These are phyloP conservation scores for Biscogniauxia marginata DNA, from an alignment of 2,329 filamentous ascomycete genomes.

Conservation along the genomic window DNA sequence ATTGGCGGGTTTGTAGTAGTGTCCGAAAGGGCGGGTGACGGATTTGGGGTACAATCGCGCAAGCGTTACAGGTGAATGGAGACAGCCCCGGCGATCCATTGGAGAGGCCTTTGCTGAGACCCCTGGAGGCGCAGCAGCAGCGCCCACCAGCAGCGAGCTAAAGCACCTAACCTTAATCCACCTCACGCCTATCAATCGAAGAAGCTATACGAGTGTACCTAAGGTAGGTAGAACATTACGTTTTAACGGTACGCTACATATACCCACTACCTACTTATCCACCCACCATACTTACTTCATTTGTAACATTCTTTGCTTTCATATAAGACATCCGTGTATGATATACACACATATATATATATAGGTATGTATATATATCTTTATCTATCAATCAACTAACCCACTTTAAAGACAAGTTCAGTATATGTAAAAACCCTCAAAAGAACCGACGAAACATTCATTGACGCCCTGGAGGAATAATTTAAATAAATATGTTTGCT, in stretches of 20 bases:
- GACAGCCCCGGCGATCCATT: background rate
- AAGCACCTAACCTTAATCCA: too few relatives aligned
- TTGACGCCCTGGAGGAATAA: background rate
- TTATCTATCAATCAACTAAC: background rate
- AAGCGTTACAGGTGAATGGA: background rate
- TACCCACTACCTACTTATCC: too few relatives aligned
- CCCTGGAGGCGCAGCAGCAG: background rate
- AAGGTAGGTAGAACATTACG: too few relatives aligned
- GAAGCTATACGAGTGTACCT: too few relatives aligned
- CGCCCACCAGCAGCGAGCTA: background rate
- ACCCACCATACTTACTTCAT: too few relatives aligned
- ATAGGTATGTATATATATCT: background rate
- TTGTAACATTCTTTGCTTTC: too few relatives aligned
- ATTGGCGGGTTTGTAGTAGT: background rate
- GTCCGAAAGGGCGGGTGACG: background rate
- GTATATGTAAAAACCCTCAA: too few relatives aligned
- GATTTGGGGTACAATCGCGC: background rate
- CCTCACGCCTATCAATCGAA: too few relatives aligned
- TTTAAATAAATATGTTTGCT: background rate
- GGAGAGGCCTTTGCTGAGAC: background rate
- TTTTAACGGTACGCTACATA: too few relatives aligned
- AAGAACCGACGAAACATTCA: background rate
- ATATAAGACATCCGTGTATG: too few relatives aligned
- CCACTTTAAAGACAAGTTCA: background rate
- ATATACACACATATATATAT: background rate